Evolutionary conservation across 495 filamentous ascomycete species (phyloP), one percentile per base, ranked within the genome.

Genomic region (Umbilicaria muhlenbergii): DNA sequence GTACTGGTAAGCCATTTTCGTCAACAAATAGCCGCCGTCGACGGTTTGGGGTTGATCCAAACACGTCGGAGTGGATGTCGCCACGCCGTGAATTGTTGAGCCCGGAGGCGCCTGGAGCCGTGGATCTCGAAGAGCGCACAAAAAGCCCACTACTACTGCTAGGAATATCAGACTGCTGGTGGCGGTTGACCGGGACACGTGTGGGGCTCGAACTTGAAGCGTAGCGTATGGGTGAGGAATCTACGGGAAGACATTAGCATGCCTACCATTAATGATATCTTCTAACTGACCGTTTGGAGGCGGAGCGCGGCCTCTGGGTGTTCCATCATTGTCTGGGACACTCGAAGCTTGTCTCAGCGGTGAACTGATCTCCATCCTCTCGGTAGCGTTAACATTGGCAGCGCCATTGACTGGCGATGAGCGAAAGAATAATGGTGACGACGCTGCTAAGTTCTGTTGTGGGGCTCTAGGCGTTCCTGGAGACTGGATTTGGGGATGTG

Each of bases 211-310:
- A 91, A 56, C 83, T 92, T 38, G 87, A 73, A 24, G 80, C 80
- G 53, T 93, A 95, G 49, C 78, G 78, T 51, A 95, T 85, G 1
- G 87, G 87, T 7, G 87, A 95, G 0, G 87, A 95, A 50, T 87
- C 87, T 92, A 43, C 39, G 17, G 35, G 4, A 8, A 43, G 31
- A 32, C 7, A 42, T 61, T 46, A 60, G 51, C 18, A 43, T 40
- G 24, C 3, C 33, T n/a, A 5, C 4, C 36, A 18, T 33, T 34
- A 15, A 40, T 44, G 3, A 8, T 5, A 31, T 45, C 33, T 13
- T 28, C 11, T 35, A 10, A 44, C 19, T 38, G 33, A 52, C 50
- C 46, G 13, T 49, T 39, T 39, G 43, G 43, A 3, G 44, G 42
- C n/a, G 42, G 36, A 11, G 12, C 31, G 49, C 34, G 54, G 45